Evolutionary conservation across 306 rosid genomes (phyloP), one percentile per base, ranked within the genome.

Genomic region (Begonia peltatifolia): DNA sequence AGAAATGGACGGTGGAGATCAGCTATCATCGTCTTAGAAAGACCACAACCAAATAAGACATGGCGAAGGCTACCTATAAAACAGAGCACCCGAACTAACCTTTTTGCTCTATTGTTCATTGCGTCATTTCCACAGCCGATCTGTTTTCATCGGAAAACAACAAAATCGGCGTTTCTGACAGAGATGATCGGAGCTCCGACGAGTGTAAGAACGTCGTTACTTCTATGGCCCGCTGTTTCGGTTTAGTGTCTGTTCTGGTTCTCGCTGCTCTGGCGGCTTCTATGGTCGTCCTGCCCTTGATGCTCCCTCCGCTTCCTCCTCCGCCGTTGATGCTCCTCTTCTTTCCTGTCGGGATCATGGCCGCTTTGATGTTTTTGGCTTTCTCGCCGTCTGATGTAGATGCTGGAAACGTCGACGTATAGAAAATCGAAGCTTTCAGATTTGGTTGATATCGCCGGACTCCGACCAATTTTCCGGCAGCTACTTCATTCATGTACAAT

Each of bases 311-410:
- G 54, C 67, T 82, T 0, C 90, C 90, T 0, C 90, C 83, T 9
- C 90, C 85, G 41, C 90, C 85, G 13, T 4, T 82, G 52, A 73
- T 68, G 20, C 61, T 82, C 1, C 78, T 82, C 7, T 73, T 82
- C 74, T 82, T 82, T 17, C 85, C 90, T 3, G 76, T 82, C 9
- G 89, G 89, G 36, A 62, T 82, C 52, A 75, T 82, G 89, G 89
- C 78, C 17, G 90, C 90, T 43, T 79, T 82, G 1, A 63, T 82
- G 53, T 11, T 75, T 10, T 73, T 82, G 23, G 85, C 78, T 0
- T 70, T 82, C 51, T 82, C 83, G 5, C 85, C 90, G 4, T 14
- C 68, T 0, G 73, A 70, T 1, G 61, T 55, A 17, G 5, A 7
- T 0, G 52, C 58, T 11, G 63, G 38, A 44, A 63, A 75, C 75